Evolutionary conservation across 208 protist species (phyloP).

Genomic region (Leishmania guyanensis): DNA sequence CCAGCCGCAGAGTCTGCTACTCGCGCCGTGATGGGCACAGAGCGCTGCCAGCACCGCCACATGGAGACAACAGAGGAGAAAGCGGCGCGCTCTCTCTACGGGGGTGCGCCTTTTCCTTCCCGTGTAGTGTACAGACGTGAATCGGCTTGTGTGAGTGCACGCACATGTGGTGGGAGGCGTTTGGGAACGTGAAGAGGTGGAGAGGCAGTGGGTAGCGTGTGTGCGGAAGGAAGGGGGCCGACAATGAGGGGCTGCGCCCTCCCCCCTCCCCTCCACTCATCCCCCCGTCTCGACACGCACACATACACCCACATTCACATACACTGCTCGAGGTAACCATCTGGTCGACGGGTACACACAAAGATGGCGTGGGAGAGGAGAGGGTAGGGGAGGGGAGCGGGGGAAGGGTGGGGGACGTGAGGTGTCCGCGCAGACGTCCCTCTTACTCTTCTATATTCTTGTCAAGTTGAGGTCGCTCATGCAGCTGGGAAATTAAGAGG

Average conservation of each 20-base stretch:
- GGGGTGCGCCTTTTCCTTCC: not conserved
- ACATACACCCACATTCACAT: not conserved
- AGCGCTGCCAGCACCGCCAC: conserved; percentile 17
- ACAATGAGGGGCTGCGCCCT: not conserved
- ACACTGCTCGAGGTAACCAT: not conserved
- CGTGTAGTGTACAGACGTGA: not conserved
- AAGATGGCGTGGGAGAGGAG: not conserved
- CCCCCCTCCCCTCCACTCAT: not conserved
- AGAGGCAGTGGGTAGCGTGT: not conserved
- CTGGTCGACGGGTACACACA: not conserved
- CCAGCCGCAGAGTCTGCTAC: not conserved
- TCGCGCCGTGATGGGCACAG: not conserved
- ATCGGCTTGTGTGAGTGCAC: not conserved
- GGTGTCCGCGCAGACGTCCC: not conserved
- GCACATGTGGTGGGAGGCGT: not conserved
- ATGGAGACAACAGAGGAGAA: conserved; percentile 7
- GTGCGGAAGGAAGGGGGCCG: not conserved
- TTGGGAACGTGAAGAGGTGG: not conserved
- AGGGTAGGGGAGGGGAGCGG: not conserved
- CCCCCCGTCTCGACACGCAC: not conserved
- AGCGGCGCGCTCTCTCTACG: not conserved
- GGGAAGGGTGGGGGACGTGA: not conserved
- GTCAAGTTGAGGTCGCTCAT: not conserved
- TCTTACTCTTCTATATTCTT: not conserved
- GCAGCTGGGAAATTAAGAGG: not conserved